phyloP scores from a whole-genome alignment of 139 green algal genomes.

The Chlamydomonas incerta region DNA sequence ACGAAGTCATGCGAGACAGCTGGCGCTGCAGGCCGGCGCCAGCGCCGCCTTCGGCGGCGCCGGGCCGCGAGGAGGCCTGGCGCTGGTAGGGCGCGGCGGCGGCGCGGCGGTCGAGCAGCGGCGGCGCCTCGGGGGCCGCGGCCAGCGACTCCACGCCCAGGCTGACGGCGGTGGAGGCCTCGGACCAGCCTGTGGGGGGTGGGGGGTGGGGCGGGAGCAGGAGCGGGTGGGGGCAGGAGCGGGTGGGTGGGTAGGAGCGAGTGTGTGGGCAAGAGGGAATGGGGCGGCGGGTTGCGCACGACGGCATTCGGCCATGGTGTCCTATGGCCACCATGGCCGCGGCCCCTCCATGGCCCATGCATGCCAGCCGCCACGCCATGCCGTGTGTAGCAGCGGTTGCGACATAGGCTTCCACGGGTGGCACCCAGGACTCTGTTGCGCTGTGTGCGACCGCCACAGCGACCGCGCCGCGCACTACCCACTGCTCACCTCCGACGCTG shows the following conservation, averaged over 20 bases:
- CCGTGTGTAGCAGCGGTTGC: no score
- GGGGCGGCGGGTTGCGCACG: no score
- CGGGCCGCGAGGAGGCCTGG: neutral
- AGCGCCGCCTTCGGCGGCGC: neutral
- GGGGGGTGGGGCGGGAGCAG: neutral
- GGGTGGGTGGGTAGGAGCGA: neutral
- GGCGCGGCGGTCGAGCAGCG: neutral
- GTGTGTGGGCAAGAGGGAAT: no score
- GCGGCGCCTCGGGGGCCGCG: neutral
- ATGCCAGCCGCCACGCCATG: no score
- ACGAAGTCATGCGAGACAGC: no score
- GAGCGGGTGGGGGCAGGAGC: neutral
- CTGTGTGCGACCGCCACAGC: no score
- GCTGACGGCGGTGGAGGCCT: conserved; percentile 11
- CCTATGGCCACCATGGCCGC: no score
- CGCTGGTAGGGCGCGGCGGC: neutral
- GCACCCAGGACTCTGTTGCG: no score
- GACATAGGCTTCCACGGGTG: no score
- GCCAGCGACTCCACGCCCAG: neutral
- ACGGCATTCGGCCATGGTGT: no score
- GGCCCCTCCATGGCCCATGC: no score
- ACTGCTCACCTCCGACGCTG: conserved; percentile 28
- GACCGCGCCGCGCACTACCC: no score
- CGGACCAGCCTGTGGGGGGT: conserved; percentile 6
- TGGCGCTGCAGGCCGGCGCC: neutral